Base-by-base conservation (phyloP, 2,329 filamentous ascomycete species). In the Fusarium oxysporum region DNA sequence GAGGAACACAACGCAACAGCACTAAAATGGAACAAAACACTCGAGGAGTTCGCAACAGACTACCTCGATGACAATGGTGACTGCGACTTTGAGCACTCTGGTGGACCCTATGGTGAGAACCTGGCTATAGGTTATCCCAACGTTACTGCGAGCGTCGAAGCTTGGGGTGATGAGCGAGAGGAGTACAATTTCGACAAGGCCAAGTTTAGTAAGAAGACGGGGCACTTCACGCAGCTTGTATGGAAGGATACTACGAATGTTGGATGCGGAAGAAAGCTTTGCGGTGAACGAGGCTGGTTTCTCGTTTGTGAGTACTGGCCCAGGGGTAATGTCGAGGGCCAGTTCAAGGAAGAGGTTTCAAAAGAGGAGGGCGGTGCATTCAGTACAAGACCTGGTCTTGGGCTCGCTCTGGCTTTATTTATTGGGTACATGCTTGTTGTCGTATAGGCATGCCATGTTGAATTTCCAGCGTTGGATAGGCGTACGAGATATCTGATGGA, bases 191-290 rank as follows among this genome's bases (percentile, higher is more conserved):
- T 88, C 79, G 71, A 77, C 5, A 78, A 86, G 2, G 87, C 86
- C 0, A 86, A 86, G 2, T 94, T 92, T 76, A 82, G 77, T 13
- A 83, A 90, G 72, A 79, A 82, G 38, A 92, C 92, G 23, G 92
- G 92, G 0, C 91, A 93, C 78, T 94, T 94, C 75, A 92, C 92
- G 3, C 92, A 93, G 83, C 80, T 94, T 11, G 91, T 94, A 10
- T 94, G 92, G 92, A 89, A 87, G 79, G 80, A 83, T 30, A 92
- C 90, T 2, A 89, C 83, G 11, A 83, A 84, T 45, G 86, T 92
- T 0, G 91, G 91, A 0, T 94, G 87, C 63, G 86, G 79, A 30
- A 81, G 80, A 63, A 82, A 72, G 70, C 68, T 85, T 47, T 89
- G 86, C 55, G 81, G 80, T 2, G 79, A 80, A 35, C 81, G 81